Evolutionary conservation across 139 green algal species (phyloP).

Genomic region (Chlamydomonas sphaeroides): DNA sequence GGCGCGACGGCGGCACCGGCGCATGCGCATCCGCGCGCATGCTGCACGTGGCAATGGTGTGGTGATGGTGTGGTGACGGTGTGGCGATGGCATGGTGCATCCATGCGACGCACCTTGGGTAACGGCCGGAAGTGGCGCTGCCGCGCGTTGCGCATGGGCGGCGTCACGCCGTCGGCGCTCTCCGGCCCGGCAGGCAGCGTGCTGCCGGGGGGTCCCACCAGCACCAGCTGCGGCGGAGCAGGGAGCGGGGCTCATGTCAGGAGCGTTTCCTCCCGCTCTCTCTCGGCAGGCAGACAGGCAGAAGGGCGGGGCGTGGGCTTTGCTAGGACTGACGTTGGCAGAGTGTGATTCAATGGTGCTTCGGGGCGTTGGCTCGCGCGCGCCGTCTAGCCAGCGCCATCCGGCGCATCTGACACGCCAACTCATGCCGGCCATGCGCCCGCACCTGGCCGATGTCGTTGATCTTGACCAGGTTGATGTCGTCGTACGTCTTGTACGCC

Average conservation of each 20-base stretch:
- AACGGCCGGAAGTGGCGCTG: slow-evolving; percentile 70
- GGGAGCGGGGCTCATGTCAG: too few relatives aligned
- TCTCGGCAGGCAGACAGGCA: too few relatives aligned
- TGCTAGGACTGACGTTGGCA: too few relatives aligned
- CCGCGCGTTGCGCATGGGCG: slow-evolving; percentile 74
- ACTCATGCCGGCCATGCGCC: neutral
- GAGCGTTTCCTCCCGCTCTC: too few relatives aligned
- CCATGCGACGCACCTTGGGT: slow-evolving; percentile 52
- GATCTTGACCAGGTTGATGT: slow-evolving; percentile 92
- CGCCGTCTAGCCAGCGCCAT: too few relatives aligned
- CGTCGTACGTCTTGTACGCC: slow-evolving; percentile 93
- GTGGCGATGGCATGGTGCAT: too few relatives aligned
- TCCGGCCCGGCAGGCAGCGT: slow-evolving; percentile 43
- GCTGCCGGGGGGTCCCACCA: slow-evolving; percentile 53
- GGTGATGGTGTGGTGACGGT: too few relatives aligned
- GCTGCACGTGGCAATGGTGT: too few relatives aligned
- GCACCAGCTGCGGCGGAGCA: slow-evolving; percentile 63
- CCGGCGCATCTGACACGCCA: neutral
- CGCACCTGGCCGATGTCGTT: slow-evolving; percentile 86
- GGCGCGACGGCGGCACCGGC: too few relatives aligned
- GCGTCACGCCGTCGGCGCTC: slow-evolving; percentile 77
- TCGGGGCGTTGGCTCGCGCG: too few relatives aligned
- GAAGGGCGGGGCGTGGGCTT: neutral
- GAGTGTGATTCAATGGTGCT: too few relatives aligned
- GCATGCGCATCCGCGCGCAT: too few relatives aligned